phyloP scores from a whole-genome alignment of 192 early-diverging fungal genomes.

The Coemansia sp. region DNA sequence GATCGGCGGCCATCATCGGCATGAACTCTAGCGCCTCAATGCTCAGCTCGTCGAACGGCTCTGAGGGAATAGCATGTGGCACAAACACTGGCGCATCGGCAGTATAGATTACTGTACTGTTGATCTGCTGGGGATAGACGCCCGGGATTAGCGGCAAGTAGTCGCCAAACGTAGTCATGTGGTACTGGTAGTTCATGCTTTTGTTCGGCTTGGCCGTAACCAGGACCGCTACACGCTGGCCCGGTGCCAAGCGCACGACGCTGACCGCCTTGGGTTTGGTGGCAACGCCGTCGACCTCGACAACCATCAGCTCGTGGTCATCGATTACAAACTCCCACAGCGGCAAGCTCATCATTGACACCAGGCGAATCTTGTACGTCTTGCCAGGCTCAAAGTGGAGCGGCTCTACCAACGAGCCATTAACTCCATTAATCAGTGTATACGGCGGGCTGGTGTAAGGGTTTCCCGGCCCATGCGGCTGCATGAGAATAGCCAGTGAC shows the following conservation, averaged over 20 bases:
- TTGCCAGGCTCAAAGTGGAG: slow-evolving; percentile 70
- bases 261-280: slow-evolving; percentile 60
- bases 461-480: slow-evolving; percentile 4
- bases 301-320: slow-evolving; percentile 71
- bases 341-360: slow-evolving; percentile 73
- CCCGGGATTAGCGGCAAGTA: slow-evolving; percentile 66
- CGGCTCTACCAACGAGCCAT: slow-evolving; percentile 34
- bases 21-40: slow-evolving; percentile 58
- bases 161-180: slow-evolving; percentile 67
- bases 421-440: slow-evolving; percentile 64
- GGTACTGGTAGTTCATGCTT: slow-evolving; percentile 66
- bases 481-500: slow-evolving; percentile 46
- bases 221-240: slow-evolving; percentile 78
- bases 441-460: slow-evolving; percentile 50
- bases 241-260: slow-evolving; percentile 62
- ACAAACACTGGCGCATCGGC: slow-evolving; percentile 2
- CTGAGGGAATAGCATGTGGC: slow-evolving; percentile 19
- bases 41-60: slow-evolving; percentile 42
- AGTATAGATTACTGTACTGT: slow-evolving; percentile 58
- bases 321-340: slow-evolving; percentile 75
- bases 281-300: slow-evolving; percentile 77
- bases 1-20: slow-evolving; percentile 52
- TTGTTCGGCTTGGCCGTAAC: slow-evolving; percentile 65
- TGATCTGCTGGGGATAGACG: slow-evolving; percentile 54
- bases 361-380: slow-evolving; percentile 77